Conservation (phyloP, 2,329 filamentous ascomycete species). For the Scedosporium dehoogii region DNA sequence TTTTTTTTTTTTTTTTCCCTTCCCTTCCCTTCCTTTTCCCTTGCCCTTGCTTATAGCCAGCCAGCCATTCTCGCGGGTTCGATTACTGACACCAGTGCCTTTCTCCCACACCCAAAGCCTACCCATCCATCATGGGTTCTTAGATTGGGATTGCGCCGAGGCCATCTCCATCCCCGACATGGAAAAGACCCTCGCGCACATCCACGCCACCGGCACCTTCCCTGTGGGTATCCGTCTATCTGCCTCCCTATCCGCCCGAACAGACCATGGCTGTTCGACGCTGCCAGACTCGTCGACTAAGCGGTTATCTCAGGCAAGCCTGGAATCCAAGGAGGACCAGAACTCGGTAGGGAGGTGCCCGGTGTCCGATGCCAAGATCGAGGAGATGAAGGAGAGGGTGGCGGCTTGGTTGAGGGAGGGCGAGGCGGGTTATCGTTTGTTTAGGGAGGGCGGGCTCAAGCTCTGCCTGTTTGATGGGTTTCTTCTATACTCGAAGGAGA, state of each 20-base stretch:
- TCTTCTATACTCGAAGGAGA: conserved; percentile 58
- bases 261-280: conserved; percentile 16
- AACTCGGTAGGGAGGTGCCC: conserved; percentile 50
- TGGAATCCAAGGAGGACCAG: conserved; percentile 48
- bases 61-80: neutral
- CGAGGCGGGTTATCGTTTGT: conserved; percentile 30
- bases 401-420: conserved; percentile 33
- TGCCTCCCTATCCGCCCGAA: conserved; percentile 14
- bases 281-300: conserved; percentile 2
- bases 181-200: conserved; percentile 55
- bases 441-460: conserved; percentile 22
- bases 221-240: conserved; percentile 35
- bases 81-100: neutral
- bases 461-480: conserved; percentile 83
- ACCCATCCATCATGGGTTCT: conserved; percentile 38
- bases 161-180: conserved; percentile 65
- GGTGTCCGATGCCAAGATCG: conserved; percentile 36
- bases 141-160: conserved; percentile 88
- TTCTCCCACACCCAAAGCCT: conserved; percentile 3
- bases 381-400: conserved; percentile 35
- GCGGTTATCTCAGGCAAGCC: conserved; percentile 28
- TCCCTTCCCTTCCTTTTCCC: neutral
- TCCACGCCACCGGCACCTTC: conserved; percentile 57
- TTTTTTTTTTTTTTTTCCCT: neutral
- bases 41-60: neutral